Evolutionary conservation across 106 monocot genomes (phyloP).

Genomic region (Dioscorea zingiberensis): DNA sequence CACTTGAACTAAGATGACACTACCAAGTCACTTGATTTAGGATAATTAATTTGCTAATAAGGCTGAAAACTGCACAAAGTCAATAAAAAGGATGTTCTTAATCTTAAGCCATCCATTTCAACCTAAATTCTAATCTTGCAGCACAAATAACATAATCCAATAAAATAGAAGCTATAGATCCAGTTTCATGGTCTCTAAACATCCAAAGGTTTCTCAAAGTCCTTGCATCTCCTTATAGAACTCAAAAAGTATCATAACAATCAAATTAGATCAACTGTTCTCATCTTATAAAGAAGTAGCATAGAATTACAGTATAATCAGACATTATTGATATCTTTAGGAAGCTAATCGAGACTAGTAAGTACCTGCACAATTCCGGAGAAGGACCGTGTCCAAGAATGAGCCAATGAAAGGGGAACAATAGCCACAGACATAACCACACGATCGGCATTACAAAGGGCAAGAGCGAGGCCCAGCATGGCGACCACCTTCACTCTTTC

Average conservation of each 20-base stretch:
- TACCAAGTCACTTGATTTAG: neutral
- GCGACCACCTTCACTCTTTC: conserved; percentile 94
- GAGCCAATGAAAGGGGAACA: conserved; percentile 67
- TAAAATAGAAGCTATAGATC: too few species aligned
- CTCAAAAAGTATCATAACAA: neutral
- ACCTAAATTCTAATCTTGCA: neutral
- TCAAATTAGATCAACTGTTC: neutral
- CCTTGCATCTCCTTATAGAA: too few species aligned
- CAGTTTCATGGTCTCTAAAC: neutral
- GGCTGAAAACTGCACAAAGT: neutral
- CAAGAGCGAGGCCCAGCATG: conserved; percentile 78
- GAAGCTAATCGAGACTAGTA: neutral
- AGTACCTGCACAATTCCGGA: conserved; percentile 85
- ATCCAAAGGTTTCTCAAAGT: neutral
- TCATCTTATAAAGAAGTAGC: neutral
- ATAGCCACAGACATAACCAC: conserved; percentile 98
- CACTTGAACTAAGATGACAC: neutral
- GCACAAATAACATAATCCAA: neutral
- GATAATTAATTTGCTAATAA: neutral
- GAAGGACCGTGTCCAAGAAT: conserved; percentile 77
- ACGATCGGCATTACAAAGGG: conserved; percentile 92
- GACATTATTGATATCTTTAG: too few species aligned
- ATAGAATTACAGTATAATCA: neutral
- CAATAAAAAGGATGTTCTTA: neutral
- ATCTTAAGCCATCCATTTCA: neutral